These are phyloP conservation scores for Westerdykella ornata DNA, from an alignment of 2,329 filamentous ascomycete genomes.

Conservation along the genomic window DNA sequence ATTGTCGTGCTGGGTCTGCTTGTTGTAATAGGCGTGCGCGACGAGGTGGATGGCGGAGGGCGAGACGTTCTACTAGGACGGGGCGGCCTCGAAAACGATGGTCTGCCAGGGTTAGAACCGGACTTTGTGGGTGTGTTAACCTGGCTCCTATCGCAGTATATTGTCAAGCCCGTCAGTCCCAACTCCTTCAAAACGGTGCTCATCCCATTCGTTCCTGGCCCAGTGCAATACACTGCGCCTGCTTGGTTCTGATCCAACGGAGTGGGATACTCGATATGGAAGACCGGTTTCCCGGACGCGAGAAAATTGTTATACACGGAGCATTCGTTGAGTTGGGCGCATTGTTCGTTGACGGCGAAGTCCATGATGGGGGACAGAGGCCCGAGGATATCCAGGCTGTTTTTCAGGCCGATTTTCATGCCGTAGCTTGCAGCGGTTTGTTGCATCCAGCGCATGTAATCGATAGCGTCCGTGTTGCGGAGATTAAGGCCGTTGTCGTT, in stretches of 20 bases:
- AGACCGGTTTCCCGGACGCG: constrained; percentile 26
- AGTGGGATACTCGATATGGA: constrained; percentile 31
- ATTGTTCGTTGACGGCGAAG: constrained; percentile 32
- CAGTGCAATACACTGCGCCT: constrained; percentile 37
- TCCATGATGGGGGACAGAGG: constrained; percentile 16
- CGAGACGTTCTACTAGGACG: not conserved
- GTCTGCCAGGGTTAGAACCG: constrained; percentile 13
- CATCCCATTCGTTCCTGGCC: constrained; percentile 49
- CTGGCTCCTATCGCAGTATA: constrained; percentile 44
- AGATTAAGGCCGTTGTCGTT: constrained; percentile 27
- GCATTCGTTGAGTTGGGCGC: constrained; percentile 22
- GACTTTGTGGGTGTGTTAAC: constrained; percentile 27
- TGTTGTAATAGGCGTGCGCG: not conserved
- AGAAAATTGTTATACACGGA: constrained; percentile 19
- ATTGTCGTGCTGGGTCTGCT: not conserved
- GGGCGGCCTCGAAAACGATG: constrained; percentile 2
- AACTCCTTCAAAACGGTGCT: constrained; percentile 60
- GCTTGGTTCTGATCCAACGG: constrained; percentile 31
- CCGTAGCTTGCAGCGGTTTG: constrained; percentile 16
- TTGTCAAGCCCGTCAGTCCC: constrained; percentile 53
- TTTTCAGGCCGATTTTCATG: constrained; percentile 27
- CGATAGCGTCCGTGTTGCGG: constrained; percentile 17
- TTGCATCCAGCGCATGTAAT: constrained; percentile 23
- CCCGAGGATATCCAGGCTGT: constrained; percentile 23
- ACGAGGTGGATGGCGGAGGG: constrained; percentile 3